Evolutionary conservation across 2,329 filamentous ascomycete species (phyloP).

Genomic region (Aspergillus clavatus): DNA sequence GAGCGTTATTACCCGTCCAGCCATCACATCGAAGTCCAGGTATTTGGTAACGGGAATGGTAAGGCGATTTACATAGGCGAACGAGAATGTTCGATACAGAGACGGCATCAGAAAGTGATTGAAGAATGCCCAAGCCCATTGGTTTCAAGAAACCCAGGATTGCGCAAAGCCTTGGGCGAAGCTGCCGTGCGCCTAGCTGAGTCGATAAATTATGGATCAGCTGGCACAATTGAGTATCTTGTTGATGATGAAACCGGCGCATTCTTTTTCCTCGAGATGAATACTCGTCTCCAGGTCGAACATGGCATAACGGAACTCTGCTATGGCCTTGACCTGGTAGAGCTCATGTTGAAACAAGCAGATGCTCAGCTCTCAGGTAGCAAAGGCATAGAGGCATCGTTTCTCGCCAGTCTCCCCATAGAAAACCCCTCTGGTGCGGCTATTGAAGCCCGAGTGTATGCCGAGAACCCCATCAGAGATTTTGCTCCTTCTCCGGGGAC

Average conservation of each 20-base stretch:
- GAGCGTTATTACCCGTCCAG: constrained; percentile 76
- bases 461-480: constrained; percentile 55
- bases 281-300: constrained; percentile 55
- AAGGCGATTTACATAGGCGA: constrained; percentile 80
- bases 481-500: constrained; percentile 57
- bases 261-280: constrained; percentile 66
- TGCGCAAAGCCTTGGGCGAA: constrained; percentile 58
- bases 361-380: constrained; percentile 46
- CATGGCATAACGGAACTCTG: constrained; percentile 56
- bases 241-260: constrained; percentile 75
- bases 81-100: constrained; percentile 80
- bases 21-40: constrained; percentile 83
- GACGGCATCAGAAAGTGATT: constrained; percentile 84
- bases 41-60: constrained; percentile 78
- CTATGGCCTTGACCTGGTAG: constrained; percentile 51
- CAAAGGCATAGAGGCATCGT: constrained; percentile 40
- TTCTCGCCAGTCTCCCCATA: constrained; percentile 42
- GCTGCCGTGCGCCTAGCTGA: constrained; percentile 64
- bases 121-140: constrained; percentile 83
- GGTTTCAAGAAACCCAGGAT: constrained; percentile 49
- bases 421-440: constrained; percentile 44
- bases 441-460: constrained; percentile 53
- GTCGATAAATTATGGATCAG: constrained; percentile 66
- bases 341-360: constrained; percentile 54
- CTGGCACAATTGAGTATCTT: constrained; percentile 86